Evolutionary conservation across 2,329 filamentous ascomycete genomes (phyloP).

Genomic region (Venturiaceae sp.): DNA sequence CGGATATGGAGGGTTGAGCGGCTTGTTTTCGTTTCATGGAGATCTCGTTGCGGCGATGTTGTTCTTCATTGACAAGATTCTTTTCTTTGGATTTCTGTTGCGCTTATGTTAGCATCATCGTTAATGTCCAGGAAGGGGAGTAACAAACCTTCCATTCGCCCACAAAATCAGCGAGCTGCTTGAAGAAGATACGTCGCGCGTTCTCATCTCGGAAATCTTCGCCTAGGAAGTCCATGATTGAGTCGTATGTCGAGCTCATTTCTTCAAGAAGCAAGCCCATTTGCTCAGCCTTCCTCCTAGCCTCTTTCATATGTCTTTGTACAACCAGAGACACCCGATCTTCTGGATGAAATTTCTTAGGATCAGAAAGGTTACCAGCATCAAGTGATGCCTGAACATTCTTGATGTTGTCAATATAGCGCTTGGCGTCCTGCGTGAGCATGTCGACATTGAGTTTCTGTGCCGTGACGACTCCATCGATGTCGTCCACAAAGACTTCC

Average conservation of each 20-base stretch:
- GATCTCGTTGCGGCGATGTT: slow-evolving; percentile 73
- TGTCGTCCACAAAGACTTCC: slow-evolving; percentile 82
- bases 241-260: slow-evolving; percentile 82
- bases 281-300: slow-evolving; percentile 88
- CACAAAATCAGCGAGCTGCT: slow-evolving; percentile 84
- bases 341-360: slow-evolving; percentile 96
- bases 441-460: slow-evolving; percentile 96
- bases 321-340: slow-evolving; percentile 89
- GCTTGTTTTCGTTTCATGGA: slow-evolving; percentile 78
- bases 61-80: slow-evolving; percentile 80
- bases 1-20: slow-evolving; percentile 30
- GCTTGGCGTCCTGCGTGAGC: slow-evolving; percentile 75
- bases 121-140: slow-evolving; percentile 8
- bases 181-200: slow-evolving; percentile 89
- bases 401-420: slow-evolving; percentile 88
- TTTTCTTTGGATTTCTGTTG: slow-evolving; percentile 76
- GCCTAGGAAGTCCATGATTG: slow-evolving; percentile 94
- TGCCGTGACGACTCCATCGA: slow-evolving; percentile 62
- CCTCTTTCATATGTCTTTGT: slow-evolving; percentile 92
- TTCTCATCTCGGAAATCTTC: slow-evolving; percentile 90
- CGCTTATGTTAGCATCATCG: slow-evolving; percentile 6
- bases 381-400: slow-evolving; percentile 90
- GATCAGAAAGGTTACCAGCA: slow-evolving; percentile 86
- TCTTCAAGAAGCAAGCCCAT: slow-evolving; percentile 89
- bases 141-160: slow-evolving; percentile 71